These are phyloP conservation scores for Porogramme epimiltina DNA, from an alignment of 1,284 basidiomycete genomes.

Conservation along the genomic window DNA sequence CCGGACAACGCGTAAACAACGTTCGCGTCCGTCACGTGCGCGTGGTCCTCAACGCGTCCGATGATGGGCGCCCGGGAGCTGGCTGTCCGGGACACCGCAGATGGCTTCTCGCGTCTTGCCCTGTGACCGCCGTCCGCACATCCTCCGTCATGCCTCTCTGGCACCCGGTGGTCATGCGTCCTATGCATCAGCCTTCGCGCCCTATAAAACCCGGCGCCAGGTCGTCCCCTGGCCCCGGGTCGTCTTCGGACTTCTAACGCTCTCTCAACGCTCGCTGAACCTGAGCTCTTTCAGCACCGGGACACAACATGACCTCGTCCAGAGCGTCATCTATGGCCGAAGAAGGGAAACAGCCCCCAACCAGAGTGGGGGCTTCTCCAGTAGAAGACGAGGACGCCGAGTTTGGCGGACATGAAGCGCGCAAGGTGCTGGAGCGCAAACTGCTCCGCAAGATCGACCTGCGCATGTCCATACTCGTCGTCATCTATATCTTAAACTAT, in stretches of 20 bases:
- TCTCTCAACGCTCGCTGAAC: background rate
- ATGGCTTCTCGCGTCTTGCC: slow-evolving; percentile 1
- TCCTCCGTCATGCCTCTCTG: background rate
- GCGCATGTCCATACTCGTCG: slow-evolving; percentile 63
- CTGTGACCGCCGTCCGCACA: slow-evolving; percentile 15
- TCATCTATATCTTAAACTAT: slow-evolving; percentile 73
- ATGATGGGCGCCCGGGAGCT: background rate
- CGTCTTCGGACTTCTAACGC: background rate
- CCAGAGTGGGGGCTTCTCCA: slow-evolving; percentile 9
- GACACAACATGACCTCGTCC: slow-evolving; percentile 11
- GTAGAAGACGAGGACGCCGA: slow-evolving; percentile 32
- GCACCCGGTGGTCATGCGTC: background rate
- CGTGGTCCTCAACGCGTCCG: slow-evolving; percentile 2
- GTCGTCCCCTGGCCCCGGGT: background rate
- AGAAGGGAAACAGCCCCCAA: slow-evolving; percentile 12
- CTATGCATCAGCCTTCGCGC: background rate
- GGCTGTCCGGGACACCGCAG: background rate
- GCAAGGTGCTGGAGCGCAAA: slow-evolving; percentile 47
- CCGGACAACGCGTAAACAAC: slow-evolving; percentile 34
- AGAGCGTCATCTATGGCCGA: slow-evolving; percentile 9
- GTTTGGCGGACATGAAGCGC: slow-evolving; percentile 43
- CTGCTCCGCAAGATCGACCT: slow-evolving; percentile 65
- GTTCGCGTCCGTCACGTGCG: slow-evolving; percentile 33
- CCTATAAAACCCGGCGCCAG: slow-evolving; percentile 6
- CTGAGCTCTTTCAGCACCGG: background rate